These are phyloP conservation scores for Pyricularia sp. DNA, from an alignment of 2,329 filamentous ascomycete genomes.

Conservation along the genomic window DNA sequence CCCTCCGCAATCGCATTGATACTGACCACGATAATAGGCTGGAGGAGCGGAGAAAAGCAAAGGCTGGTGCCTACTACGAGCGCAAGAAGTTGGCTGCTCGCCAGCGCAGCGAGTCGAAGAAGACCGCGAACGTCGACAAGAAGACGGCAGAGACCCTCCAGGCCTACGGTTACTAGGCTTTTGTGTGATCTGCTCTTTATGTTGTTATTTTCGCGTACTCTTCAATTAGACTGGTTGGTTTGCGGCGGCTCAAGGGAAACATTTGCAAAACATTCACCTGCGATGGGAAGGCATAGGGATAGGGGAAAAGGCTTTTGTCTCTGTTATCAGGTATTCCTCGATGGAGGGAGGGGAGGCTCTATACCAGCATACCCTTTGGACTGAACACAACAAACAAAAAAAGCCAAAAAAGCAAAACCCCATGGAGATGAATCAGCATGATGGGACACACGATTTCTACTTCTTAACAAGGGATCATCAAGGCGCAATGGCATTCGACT, in stretches of 20 bases:
- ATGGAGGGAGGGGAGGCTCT: conserved; percentile 4
- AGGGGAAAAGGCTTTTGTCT: conserved; percentile 11
- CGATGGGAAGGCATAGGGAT: conserved; percentile 26
- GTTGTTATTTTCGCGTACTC: conserved; percentile 36
- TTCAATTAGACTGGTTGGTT: conserved; percentile 37
- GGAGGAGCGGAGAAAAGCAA: conserved; percentile 99
- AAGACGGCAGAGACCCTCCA: conserved; percentile 85
- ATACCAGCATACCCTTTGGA: neutral
- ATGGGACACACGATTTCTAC: conserved; percentile 5
- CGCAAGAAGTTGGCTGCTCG: conserved; percentile 95
- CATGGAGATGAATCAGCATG: conserved; percentile 5
- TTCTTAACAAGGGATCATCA: neutral
- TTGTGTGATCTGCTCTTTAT: conserved; percentile 26
- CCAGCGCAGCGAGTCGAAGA: conserved; percentile 88
- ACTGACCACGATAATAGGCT: conserved; percentile 50
- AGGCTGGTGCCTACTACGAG: conserved; percentile 98
- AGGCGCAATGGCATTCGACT: conserved; percentile 5
- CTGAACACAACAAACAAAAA: conserved; percentile 3
- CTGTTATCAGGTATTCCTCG: conserved; percentile 8
- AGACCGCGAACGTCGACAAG: conserved; percentile 76
- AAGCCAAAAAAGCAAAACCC: conserved; percentile 7
- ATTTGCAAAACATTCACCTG: conserved; percentile 27
- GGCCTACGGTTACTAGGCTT: conserved; percentile 76
- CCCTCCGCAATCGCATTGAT: neutral
- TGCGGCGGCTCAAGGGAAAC: conserved; percentile 41